Base-by-base conservation (phyloP, 1,139 yeast species). In the Geotrichum fermentans region DNA sequence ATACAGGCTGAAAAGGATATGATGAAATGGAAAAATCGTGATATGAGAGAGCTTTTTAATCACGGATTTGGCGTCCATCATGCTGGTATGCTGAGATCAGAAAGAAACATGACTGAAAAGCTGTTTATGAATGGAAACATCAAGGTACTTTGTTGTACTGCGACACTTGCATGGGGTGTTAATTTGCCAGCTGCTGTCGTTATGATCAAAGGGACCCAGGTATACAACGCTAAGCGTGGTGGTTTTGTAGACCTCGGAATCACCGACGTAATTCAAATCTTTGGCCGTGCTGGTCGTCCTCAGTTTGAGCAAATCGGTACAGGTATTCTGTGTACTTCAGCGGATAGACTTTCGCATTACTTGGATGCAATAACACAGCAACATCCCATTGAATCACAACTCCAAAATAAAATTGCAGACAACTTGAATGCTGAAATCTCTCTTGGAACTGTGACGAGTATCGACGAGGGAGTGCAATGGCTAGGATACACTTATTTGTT, bases 221-320 rank as follows among this genome's bases (percentile, higher is more conserved):
- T 94, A 0, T 94, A 94, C 63, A 95, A 94, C 65, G 79, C 98
- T 0, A 88, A 90, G 62, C 86, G 84, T 51, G 98, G 98, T 73
- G 97, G 97, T 0, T 88, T 82, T 64, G 80, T 83, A 2, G 98
- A 94, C 62, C 73, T 94, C 49, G 97, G 97, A 1, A 90, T 94
- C 18, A 85, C 97, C 0, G 99, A 94, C 69, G 96, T 94, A 33
- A 84, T 94, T 54, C 99, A 94, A 70, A 94, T 94, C 59, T 92
- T 94, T 70, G 99, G 99, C 59, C 86, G 99, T 72, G 98, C 98
- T 36, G 99, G 99, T 69, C 81, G 99, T 70, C 99, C 99, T 0
- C 98, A 95, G 59, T 94, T 80, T 67, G 96, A 94, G 60, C 79
- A 79, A 51, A 83, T 77, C 62, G 99, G 98, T 73, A 86, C 92